Base-by-base conservation (phyloP, 192 early-diverging fungal species). In the Entophlyctis luteolus region DNA sequence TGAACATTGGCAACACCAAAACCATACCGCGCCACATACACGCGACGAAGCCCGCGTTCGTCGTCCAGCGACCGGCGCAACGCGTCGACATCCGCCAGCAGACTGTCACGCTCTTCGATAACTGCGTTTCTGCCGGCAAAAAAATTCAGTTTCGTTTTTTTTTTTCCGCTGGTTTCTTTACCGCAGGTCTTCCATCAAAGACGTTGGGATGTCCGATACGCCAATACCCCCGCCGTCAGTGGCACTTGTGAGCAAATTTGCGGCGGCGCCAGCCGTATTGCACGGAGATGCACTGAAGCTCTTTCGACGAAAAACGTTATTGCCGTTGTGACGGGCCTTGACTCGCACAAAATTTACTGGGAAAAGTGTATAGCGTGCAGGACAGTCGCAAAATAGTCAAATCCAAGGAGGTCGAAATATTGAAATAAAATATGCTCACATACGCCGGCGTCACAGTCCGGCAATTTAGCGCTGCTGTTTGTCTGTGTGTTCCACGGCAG, bases 311-410 rank as follows among this genome's bases (percentile, higher is more conserved):
- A 57, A 35, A 0, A 35, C 27, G 18, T 12, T 14, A 8, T 1
- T 37, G 2, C 3, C 1, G 1, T 32, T 16, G 2, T n/a, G 10
- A n/a, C 22, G 6, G 0, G 32, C n/a, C 4, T 47, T 63, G 29
- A 63, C 14, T n/a, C 42, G 60, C 16, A 63, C 60, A 22, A 49
- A 63, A 27, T 63, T 33, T 2, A 63, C 60, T 63, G 29, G 25
- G 23, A 12, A 28, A 2, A 31, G 35, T 8, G 2, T 14, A 0
- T 4, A 16, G 8, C 14, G 16, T 53, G 2, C 52, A 28, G 2
- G 0, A 53, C 14, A 1, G 10, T 1, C 1, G 6, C 8, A 1
- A 1, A 38, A 29, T 38, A 1, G 27, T 3, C 32, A 48, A n/a
- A n/a, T n/a, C n/a, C n/a, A n/a, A n/a, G n/a, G n/a, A n/a, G n/a